phyloP scores from a whole-genome alignment of 495 filamentous ascomycete genomes.

The Chlorociboria aeruginascens region DNA sequence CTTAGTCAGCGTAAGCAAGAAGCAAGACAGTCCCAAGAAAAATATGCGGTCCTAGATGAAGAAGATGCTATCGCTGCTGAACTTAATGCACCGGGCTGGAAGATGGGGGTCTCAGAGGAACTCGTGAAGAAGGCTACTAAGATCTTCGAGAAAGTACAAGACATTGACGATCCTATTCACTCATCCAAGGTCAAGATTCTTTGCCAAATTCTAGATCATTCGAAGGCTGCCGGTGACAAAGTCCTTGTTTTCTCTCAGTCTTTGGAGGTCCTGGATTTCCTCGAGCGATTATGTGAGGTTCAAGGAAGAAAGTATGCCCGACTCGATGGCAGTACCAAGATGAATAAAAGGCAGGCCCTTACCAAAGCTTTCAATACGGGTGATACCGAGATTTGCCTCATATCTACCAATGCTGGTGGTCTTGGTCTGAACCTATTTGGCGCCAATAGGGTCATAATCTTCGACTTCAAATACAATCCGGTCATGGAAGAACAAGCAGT shows the following conservation, averaged over 20 bases:
- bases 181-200: constrained; percentile 61
- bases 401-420: constrained; percentile 75
- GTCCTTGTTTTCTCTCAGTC: constrained; percentile 73
- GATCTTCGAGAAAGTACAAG: constrained; percentile 9
- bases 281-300: constrained; percentile 41
- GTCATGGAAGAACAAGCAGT: constrained; percentile 79
- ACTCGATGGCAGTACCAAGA: constrained; percentile 52
- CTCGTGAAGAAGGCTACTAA: constrained; percentile 9
- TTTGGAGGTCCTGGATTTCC: constrained; percentile 52
- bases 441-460: constrained; percentile 80
- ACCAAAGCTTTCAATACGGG: constrained; percentile 55
- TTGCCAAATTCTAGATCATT: constrained; percentile 50
- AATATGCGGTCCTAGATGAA: constrained; percentile 8
- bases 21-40: constrained; percentile 13
- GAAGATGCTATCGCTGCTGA: constrained; percentile 21
- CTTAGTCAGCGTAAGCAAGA: constrained; percentile 24
- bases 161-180: constrained; percentile 21
- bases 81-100: constrained; percentile 25
- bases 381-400: constrained; percentile 49
- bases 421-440: constrained; percentile 72
- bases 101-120: constrained; percentile 11
- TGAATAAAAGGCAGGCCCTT: constrained; percentile 41
- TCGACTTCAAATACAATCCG: constrained; percentile 77
- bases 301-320: constrained; percentile 34
- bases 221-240: constrained; percentile 50